These are phyloP conservation scores for Lanmaoa pseudosensibilis DNA, from an alignment of 768 basidiomycete species.

Conservation along the genomic window DNA sequence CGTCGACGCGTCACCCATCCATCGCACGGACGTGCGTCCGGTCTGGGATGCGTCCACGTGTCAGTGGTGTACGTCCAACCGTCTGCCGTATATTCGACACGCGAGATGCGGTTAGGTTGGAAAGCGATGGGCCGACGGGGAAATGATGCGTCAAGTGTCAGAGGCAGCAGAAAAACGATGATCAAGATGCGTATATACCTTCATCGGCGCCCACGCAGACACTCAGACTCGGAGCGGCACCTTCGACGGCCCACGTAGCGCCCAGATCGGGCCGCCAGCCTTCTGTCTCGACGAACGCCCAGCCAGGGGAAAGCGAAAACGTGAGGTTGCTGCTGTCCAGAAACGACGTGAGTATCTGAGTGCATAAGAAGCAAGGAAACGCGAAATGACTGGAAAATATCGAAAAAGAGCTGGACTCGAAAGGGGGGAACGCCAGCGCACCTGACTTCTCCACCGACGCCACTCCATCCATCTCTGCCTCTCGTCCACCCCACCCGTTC, in stretches of 20 bases:
- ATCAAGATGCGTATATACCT: slow-evolving; percentile 16
- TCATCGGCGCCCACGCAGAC: slow-evolving; percentile 25
- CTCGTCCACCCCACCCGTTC: slow-evolving; percentile 14
- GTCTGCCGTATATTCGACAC: slow-evolving; percentile 16
- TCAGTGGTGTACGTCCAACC: slow-evolving; percentile 88
- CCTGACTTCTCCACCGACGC: slow-evolving; percentile 11
- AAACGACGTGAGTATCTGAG: slow-evolving; percentile 19
- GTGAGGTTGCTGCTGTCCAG: slow-evolving; percentile 71
- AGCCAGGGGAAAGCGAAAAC: slow-evolving; percentile 72
- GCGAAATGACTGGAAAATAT: neutral
- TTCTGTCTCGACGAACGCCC: slow-evolving; percentile 75
- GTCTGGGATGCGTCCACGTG: slow-evolving; percentile 56
- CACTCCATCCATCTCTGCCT: slow-evolving; percentile 16
- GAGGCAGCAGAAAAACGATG: neutral
- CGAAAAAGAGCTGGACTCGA: neutral
- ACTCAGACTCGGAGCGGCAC: too few species aligned
- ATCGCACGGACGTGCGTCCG: slow-evolving; percentile 41
- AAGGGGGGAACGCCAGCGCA: neutral
- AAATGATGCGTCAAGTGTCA: neutral
- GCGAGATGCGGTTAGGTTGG: neutral
- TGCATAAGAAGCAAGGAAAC: neutral
- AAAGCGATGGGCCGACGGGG: too few species aligned
- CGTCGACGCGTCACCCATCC: slow-evolving; percentile 61
- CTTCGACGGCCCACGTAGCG: slow-evolving; percentile 27
- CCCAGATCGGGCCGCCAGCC: slow-evolving; percentile 71